Conservation (phyloP, 176 grass and related monocot species). For the Urochloa ruziziensis region DNA sequence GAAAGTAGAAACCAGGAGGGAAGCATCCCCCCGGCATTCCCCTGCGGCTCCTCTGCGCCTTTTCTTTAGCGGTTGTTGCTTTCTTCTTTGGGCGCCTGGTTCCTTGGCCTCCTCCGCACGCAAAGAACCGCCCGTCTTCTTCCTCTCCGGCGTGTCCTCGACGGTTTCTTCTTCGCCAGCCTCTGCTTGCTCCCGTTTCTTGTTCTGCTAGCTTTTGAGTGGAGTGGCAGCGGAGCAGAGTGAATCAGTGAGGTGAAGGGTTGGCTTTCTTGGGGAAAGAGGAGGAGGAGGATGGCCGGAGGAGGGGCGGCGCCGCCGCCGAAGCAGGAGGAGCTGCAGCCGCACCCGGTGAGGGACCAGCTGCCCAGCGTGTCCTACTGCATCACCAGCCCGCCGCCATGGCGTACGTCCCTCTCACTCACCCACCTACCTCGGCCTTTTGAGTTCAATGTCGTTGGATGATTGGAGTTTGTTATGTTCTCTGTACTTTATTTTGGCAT, state of each 20-base stretch:
- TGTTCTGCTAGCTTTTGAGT: not conserved
- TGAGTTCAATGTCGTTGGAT: not conserved
- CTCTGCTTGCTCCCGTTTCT: not conserved
- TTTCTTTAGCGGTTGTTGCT: constrained; percentile 2
- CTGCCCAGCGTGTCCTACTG: constrained; percentile 69
- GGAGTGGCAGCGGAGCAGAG: not conserved
- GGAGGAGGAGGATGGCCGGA: constrained; percentile 37
- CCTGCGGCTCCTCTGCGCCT: not conserved
- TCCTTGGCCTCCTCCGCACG: constrained; percentile 34
- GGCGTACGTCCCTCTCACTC: constrained; percentile 55
- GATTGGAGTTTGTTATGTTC: not conserved
- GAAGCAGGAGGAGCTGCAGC: constrained; percentile 81
- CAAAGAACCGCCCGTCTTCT: constrained; percentile 29
- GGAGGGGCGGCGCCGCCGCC: constrained; percentile 68
- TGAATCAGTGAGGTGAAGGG: not conserved
- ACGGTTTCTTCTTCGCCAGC: not conserved
- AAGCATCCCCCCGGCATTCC: not conserved
- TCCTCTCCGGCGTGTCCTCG: not conserved
- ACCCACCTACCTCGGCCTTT: not conserved
- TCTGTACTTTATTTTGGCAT: not conserved
- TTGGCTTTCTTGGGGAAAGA: not conserved
- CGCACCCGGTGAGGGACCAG: constrained; percentile 79
- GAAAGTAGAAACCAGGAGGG: not conserved
- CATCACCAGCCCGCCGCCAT: constrained; percentile 81
- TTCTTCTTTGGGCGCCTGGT: not conserved